phyloP scores from a whole-genome alignment of 169 alveolate species.

The Cryptosporidium viatorum region DNA sequence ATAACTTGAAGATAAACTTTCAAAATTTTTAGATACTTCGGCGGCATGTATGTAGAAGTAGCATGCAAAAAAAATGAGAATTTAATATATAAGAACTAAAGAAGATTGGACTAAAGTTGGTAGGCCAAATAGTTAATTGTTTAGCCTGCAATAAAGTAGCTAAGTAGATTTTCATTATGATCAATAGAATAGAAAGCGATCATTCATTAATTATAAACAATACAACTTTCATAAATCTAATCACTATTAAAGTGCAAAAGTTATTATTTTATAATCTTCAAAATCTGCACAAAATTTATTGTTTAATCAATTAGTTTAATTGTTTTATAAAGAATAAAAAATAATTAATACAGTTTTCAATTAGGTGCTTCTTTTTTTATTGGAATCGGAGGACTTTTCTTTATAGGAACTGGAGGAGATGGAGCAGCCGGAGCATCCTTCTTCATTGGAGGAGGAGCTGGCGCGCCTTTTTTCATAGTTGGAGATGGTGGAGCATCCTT shows the following conservation, averaged over 20 bases:
- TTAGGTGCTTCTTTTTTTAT: slow-evolving; percentile 7
- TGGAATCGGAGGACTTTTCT: slow-evolving; percentile 41
- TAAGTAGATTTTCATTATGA: not conserved
- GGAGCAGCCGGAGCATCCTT: slow-evolving; percentile 20
- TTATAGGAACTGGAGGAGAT: slow-evolving; percentile 1
- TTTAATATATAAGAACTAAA: not conserved
- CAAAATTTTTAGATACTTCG: not conserved
- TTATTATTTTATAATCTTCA: not conserved
- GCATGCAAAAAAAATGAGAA: not conserved
- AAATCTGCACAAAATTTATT: not conserved
- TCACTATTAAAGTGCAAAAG: slow-evolving; percentile 1
- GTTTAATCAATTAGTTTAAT: not conserved
- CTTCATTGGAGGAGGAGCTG: slow-evolving; percentile 8
- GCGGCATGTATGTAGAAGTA: not conserved
- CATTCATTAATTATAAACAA: not conserved
- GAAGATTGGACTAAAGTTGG: not conserved
- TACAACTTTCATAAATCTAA: not conserved
- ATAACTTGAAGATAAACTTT: not conserved
- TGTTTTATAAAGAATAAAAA: not conserved
- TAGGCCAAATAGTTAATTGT: not conserved
- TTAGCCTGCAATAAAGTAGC: not conserved
- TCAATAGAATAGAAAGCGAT: not conserved
- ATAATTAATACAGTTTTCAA: not conserved
- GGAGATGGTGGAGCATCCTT: not conserved
- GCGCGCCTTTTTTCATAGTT: not conserved